Percentiles rank a stretch among this genome's conserved stretches.
phyloP scores from a whole-genome alignment of 441 rosid genomes.

The Eutrema salsugineum region DNA sequence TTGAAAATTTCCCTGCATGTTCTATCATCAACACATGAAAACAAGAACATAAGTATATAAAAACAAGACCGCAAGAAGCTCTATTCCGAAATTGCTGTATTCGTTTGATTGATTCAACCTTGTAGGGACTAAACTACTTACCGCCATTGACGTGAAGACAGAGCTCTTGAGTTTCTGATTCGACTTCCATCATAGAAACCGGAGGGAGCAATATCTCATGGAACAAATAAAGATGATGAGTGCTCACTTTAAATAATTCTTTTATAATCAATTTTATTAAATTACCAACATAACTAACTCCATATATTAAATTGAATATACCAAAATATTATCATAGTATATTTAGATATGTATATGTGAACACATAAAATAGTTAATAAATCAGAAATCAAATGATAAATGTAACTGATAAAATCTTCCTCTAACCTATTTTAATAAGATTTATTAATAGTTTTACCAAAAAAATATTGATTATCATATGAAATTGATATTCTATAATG shows the following conservation, averaged over 20 bases:
- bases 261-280: background rate
- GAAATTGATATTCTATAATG: background rate
- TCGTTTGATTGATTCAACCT: background rate
- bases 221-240: conserved; percentile 11
- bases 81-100: background rate
- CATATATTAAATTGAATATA: no score
- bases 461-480: no score
- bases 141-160: conserved; percentile 9
- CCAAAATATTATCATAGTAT: no score
- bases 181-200: conserved; percentile 1
- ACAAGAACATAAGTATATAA: background rate
- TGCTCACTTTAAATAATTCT: background rate
- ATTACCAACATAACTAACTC: background rate
- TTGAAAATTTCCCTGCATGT: background rate
- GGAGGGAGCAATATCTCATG: conserved; percentile 4
- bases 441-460: no score
- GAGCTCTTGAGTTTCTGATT: conserved; percentile 26
- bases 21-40: conserved; percentile 6
- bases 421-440: no score
- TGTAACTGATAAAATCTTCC: no score
- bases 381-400: no score
- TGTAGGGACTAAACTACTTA: background rate
- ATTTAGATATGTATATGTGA: no score
- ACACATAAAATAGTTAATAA: no score
- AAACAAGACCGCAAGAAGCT: background rate